phyloP scores from a whole-genome alignment of 1,284 basidiomycete species.

The Rhodotorula glutinis region DNA sequence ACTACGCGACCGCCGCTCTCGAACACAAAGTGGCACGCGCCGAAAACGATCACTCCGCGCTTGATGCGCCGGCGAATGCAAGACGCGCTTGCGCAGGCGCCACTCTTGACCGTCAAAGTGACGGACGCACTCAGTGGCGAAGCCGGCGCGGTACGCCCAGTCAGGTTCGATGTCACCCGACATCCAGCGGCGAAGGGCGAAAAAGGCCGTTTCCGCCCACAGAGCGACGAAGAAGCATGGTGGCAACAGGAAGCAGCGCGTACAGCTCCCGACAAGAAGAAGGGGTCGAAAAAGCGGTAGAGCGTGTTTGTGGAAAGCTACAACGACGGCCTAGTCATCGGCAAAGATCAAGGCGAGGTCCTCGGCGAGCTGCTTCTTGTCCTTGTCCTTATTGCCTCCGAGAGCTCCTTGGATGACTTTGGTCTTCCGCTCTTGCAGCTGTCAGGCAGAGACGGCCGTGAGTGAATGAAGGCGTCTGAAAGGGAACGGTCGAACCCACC shows the following conservation, averaged over 20 bases:
- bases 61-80: slow-evolving; percentile 33
- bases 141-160: neutral
- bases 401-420: slow-evolving; percentile 40
- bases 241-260: slow-evolving; percentile 14
- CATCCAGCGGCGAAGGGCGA: slow-evolving; percentile 10
- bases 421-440: slow-evolving; percentile 42
- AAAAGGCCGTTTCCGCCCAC: neutral
- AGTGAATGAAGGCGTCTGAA: neutral
- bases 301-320: neutral
- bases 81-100: slow-evolving; percentile 26
- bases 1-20: slow-evolving; percentile 2
- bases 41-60: slow-evolving; percentile 33
- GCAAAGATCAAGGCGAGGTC: slow-evolving; percentile 37
- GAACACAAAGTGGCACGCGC: slow-evolving; percentile 30
- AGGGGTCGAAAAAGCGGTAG: neutral
- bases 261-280: neutral
- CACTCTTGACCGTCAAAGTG: slow-evolving; percentile 11
- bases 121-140: neutral
- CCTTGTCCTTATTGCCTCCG: slow-evolving; percentile 35
- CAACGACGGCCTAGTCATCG: slow-evolving; percentile 3
- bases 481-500: neutral
- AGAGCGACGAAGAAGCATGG: slow-evolving; percentile 9
- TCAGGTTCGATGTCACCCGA: slow-evolving; percentile 3
- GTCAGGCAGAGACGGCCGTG: neutral
- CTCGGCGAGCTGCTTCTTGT: slow-evolving; percentile 36